Conservation (phyloP, 2,329 filamentous ascomycete species). For the Claviceps fusiformis region DNA sequence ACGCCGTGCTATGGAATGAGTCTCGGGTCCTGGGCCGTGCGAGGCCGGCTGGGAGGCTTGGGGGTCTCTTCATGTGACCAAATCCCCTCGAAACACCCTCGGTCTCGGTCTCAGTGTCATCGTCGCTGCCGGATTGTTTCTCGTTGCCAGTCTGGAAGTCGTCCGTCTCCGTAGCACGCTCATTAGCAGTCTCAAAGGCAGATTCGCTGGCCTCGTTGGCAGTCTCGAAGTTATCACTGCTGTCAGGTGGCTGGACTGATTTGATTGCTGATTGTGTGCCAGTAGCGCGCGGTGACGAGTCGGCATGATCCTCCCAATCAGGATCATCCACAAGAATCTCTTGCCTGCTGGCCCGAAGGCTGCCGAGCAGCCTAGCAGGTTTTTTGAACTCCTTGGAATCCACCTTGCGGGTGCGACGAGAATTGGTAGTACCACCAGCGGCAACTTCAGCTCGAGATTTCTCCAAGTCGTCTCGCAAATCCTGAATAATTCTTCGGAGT, state of each 20-base stretch:
- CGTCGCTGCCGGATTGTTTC: conserved; percentile 59
- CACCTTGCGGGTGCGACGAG: conserved; percentile 48
- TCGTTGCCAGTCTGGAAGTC: conserved; percentile 92
- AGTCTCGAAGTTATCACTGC: conserved; percentile 63
- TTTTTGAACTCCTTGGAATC: conserved; percentile 66
- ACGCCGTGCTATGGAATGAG: conserved; percentile 78
- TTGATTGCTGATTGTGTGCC: conserved; percentile 8
- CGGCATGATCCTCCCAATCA: conserved; percentile 73
- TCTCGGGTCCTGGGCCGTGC: conserved; percentile 37
- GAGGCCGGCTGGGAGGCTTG: conserved; percentile 24
- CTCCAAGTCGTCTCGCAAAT: conserved; percentile 83
- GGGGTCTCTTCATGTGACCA: conserved; percentile 27
- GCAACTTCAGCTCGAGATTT: conserved; percentile 44
- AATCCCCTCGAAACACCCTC: conserved; percentile 44
- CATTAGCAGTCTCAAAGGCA: conserved; percentile 57
- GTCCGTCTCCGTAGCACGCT: conserved; percentile 76
- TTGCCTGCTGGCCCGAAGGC: conserved; percentile 56
- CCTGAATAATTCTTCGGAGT: conserved; percentile 86
- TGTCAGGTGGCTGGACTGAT: conserved; percentile 25
- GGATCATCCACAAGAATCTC: conserved; percentile 70
- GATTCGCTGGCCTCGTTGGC: conserved; percentile 62
- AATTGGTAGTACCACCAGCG: conserved; percentile 27
- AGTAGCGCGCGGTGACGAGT: conserved; percentile 14
- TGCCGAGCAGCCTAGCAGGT: conserved; percentile 63
- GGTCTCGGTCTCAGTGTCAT: conserved; percentile 83